These are phyloP conservation scores for Debaryomyces fabryi DNA, from an alignment of 1,139 yeast species.

Conservation along the genomic window DNA sequence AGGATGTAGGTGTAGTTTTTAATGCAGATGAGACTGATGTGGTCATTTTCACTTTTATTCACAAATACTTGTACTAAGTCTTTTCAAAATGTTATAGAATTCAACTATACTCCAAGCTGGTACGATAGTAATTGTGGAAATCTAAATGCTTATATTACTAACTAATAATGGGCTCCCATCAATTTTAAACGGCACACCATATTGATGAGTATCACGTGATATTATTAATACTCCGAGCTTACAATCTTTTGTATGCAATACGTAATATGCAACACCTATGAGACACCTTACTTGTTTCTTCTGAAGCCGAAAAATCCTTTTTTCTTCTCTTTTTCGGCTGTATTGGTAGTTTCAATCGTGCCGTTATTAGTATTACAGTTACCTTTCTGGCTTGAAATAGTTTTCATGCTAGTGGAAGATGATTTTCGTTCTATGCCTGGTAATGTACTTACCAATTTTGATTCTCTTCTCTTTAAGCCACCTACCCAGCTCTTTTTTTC, in stretches of 20 bases:
- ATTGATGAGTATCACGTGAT: constrained; percentile 1
- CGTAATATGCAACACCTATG: not conserved
- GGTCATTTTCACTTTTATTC: constrained; percentile 12
- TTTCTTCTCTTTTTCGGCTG: constrained; percentile 25
- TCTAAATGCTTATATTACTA: not conserved
- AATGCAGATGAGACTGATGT: constrained; percentile 39
- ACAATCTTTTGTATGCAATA: not conserved
- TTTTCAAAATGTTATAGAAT: not conserved
- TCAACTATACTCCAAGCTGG: not conserved
- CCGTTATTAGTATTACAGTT: constrained; percentile 2
- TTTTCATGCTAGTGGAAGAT: constrained; percentile 15
- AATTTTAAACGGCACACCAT: not conserved
- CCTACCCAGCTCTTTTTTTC: constrained; percentile 51
- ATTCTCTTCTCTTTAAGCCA: constrained; percentile 41
- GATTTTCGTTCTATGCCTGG: constrained; percentile 15
- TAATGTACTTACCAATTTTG: constrained; percentile 16
- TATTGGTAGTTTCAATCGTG: not conserved
- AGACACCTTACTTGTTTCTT: constrained; percentile 20
- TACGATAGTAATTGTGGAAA: not conserved
- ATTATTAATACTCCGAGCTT: not conserved
- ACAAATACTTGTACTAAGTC: not conserved
- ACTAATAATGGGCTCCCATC: not conserved
- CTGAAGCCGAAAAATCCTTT: constrained; percentile 46
- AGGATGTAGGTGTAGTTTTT: constrained; percentile 41
- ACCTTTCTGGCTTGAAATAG: constrained; percentile 15